These are phyloP conservation scores for Dendrocalamus sinicus DNA, from an alignment of 176 grass and related monocot genomes.

Conservation along the genomic window DNA sequence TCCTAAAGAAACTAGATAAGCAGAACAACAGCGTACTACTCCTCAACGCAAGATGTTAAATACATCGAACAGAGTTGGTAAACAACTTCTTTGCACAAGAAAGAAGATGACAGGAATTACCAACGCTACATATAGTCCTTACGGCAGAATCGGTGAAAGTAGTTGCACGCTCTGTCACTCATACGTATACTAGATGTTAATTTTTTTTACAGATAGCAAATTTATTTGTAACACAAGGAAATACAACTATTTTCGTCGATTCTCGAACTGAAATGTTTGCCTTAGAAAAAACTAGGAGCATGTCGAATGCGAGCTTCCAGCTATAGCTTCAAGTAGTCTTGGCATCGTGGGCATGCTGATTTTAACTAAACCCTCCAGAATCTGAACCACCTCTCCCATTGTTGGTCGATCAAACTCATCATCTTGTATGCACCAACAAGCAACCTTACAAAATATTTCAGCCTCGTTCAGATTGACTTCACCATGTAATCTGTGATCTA, in stretches of 20 bases:
- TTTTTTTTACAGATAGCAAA: not conserved
- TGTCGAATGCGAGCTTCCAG: not conserved
- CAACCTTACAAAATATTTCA: slow-evolving; percentile 39
- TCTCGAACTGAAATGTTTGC: not conserved
- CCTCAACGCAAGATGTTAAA: no score
- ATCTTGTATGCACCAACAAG: slow-evolving; percentile 56
- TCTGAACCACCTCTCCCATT: slow-evolving; percentile 47
- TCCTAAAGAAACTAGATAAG: no score
- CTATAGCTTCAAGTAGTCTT: slow-evolving; percentile 31
- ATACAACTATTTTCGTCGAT: not conserved
- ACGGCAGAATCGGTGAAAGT: not conserved
- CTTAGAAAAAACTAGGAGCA: not conserved
- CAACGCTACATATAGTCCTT: not conserved
- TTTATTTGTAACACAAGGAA: not conserved
- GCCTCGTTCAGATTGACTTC: slow-evolving; percentile 28
- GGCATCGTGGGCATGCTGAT: slow-evolving; percentile 36
- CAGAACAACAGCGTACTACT: no score
- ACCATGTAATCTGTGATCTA: slow-evolving; percentile 35
- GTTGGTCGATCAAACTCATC: slow-evolving; percentile 46
- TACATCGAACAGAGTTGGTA: not conserved
- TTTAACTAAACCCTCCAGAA: slow-evolving; percentile 42
- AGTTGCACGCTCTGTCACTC: not conserved
- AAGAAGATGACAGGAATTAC: not conserved
- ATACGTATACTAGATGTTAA: not conserved
- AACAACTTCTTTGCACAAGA: not conserved